phyloP scores from a whole-genome alignment of 148 eudicot species.

The Vaccinium macrocarpon region DNA sequence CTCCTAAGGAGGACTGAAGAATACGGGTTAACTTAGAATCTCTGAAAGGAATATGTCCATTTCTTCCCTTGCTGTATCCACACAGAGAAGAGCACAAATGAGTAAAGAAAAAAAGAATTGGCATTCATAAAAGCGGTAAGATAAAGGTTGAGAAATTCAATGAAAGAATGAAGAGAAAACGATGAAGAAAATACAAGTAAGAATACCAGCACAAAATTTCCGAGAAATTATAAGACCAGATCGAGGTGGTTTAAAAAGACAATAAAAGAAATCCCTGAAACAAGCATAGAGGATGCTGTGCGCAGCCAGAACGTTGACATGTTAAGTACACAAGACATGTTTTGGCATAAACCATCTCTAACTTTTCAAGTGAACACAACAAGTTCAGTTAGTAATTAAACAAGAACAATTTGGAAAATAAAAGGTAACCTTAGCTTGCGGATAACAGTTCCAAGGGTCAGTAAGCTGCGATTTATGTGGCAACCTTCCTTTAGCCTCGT shows the following conservation, averaged over 20 bases:
- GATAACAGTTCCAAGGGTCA: slow-evolving; percentile 89
- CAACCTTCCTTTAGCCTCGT: slow-evolving; percentile 93
- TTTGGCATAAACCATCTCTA: neutral
- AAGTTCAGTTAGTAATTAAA: neutral
- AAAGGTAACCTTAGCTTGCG: slow-evolving; percentile 81
- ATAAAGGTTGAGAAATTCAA: neutral
- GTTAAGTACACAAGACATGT: neutral
- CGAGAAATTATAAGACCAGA: neutral
- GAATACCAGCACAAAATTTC: neutral
- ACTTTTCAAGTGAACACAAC: neutral
- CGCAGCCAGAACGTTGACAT: neutral
- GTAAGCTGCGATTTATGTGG: slow-evolving; percentile 94
- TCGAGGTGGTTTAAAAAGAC: neutral
- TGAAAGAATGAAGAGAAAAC: neutral
- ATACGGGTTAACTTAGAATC: slow-evolving; percentile 97
- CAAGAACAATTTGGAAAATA: neutral
- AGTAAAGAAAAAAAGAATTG: slow-evolving; percentile 1
- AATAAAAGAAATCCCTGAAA: neutral
- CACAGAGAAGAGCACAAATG: slow-evolving; percentile 15
- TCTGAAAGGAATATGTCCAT: slow-evolving; percentile 89
- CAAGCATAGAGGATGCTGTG: neutral
- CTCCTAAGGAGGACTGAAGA: slow-evolving; percentile 86
- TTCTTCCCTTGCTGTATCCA: slow-evolving; percentile 74
- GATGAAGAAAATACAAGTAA: neutral
- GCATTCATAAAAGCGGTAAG: neutral